Base-by-base conservation (phyloP, 345 rosid species). In the Eucalyptus regnans region DNA sequence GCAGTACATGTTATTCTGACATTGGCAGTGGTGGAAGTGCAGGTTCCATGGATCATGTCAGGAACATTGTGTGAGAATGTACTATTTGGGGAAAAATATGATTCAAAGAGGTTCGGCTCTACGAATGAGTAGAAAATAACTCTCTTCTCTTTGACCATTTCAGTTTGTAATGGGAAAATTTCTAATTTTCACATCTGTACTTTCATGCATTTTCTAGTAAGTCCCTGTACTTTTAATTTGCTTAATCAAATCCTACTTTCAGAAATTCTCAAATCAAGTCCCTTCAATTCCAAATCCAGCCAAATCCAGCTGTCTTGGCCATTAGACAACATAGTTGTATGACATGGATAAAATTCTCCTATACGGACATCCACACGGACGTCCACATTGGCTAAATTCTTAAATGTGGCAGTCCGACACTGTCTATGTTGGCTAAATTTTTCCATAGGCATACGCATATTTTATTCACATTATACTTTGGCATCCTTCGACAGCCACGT, bases 41-140 rank as follows among this genome's bases (percentile, higher is more conserved):
- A 97, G 99, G 96, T 95, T 87, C 99, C 99, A 60, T 97, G 99
- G 99, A 94, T 97, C 88, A 92, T 95, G 91, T 96, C 99, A 86
- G 99, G 99, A 93, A 96, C 98, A 71, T 64, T 96, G 86, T 96
- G 96, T 14, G 96, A 95, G 68, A 97, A 96, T 88, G 91, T 97
- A 68, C 89, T 97, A 88, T 95, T 96, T 87, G 98, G 98, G 88
- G 93, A 93, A 91, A 87, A 48, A 91, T 95, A 94, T 81, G 96
- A 96, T 88, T 89, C 95, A 56, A 86, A 93, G 92, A 96, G 99
- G 99, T 97, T 52, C 46, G 62, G 52, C 87, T 51, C 50, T 44
- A 58, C 17, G 12, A 88, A 88, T n/a, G 87, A 87, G 71, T 86
- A 49, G 60, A 85, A 56, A 87, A 37, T 66, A 43, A 71, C 48